Conservation (phyloP, 352 stramenopile genomes). For the Phytophthora aleatoria region DNA sequence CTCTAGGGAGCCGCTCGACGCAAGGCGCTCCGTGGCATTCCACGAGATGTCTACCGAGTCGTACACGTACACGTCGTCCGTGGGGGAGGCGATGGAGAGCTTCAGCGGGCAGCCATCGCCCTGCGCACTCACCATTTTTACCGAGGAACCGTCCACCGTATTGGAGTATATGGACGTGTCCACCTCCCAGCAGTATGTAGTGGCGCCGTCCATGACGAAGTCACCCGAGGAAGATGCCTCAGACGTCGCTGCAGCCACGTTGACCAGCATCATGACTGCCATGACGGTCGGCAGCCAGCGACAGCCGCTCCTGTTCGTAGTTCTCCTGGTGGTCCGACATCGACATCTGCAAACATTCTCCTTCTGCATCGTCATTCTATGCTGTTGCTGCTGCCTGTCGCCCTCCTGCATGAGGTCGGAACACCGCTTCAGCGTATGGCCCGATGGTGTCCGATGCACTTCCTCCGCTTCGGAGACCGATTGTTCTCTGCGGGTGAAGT, state of each 20-base stretch:
- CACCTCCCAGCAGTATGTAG: slow-evolving; percentile 69
- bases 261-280: slow-evolving; percentile 18
- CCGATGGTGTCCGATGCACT: slow-evolving; percentile 19
- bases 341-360: slow-evolving; percentile 16
- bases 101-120: slow-evolving; percentile 56
- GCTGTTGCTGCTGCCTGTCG: slow-evolving; percentile 17
- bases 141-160: slow-evolving; percentile 43
- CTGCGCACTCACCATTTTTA: slow-evolving; percentile 39
- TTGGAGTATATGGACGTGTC: slow-evolving; percentile 60
- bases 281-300: slow-evolving; percentile 12
- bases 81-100: slow-evolving; percentile 51
- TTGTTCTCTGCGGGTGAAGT: slow-evolving; percentile 21
- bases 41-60: slow-evolving; percentile 67
- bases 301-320: slow-evolving; percentile 10
- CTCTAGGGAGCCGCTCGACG: slow-evolving; percentile 35
- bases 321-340: slow-evolving; percentile 3
- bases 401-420: slow-evolving; percentile 23
- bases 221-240: slow-evolving; percentile 21
- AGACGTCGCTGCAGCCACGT: slow-evolving; percentile 19
- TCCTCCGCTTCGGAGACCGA: slow-evolving; percentile 22
- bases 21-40: slow-evolving; percentile 60
- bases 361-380: slow-evolving; percentile 12
- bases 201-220: slow-evolving; percentile 45
- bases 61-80: slow-evolving; percentile 53
- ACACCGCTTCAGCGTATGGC: slow-evolving; percentile 18